Evolutionary conservation across 1,284 basidiomycete genomes (phyloP), one percentile per base, ranked within the genome.

Genomic region (Heterobasidion parviporum): DNA sequence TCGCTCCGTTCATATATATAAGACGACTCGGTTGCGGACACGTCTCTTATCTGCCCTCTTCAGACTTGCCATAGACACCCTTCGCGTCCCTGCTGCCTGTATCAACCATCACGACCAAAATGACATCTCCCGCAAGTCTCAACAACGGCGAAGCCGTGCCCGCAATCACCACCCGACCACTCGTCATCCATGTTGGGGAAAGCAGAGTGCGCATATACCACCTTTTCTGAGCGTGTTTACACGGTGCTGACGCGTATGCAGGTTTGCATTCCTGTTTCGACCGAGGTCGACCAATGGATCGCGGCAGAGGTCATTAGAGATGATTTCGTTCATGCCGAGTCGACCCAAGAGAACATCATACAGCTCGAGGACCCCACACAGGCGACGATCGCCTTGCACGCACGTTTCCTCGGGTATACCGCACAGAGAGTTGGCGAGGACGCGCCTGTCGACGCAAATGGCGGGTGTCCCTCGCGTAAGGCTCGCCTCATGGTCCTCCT

Each of bases 261-360:
- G 89, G 70, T 95, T 61, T 86, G 87, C 60, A 85, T 96, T 68
- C 92, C 89, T 57, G 89, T 95, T 60, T 86, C 90, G 51, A 85
- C 89, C 16, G 76, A 77, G 44, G 65, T 76, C 61, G 82, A 92
- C 67, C 85, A 92, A 70, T 95, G 93, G 92, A 89, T 93, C 65
- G 80, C 85, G 53, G 92, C 92, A 55, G 91, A 94, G 71, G 84
- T 93, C 64, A 81, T 94, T 60, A 80, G 89, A 68, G 92, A 94
- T 65, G 89, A 93, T 62, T 95, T 94, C 69, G 72, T 78, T 57
- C 83, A 91, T 68, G 72, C 79, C 56, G 81, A 89, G 66, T 74
- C 77, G 52, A 75, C 76, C 65, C 57, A 77, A 66, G 79, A 84
- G 68, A 74, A 70, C 54, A 73, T 77, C 53, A 68, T 68, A 36